A percentile compares a stretch with the other conserved stretches of the same genome.
Evolutionary conservation across 202 grass and related monocot species (phyloP).

Genomic region (Musa balbisiana): DNA sequence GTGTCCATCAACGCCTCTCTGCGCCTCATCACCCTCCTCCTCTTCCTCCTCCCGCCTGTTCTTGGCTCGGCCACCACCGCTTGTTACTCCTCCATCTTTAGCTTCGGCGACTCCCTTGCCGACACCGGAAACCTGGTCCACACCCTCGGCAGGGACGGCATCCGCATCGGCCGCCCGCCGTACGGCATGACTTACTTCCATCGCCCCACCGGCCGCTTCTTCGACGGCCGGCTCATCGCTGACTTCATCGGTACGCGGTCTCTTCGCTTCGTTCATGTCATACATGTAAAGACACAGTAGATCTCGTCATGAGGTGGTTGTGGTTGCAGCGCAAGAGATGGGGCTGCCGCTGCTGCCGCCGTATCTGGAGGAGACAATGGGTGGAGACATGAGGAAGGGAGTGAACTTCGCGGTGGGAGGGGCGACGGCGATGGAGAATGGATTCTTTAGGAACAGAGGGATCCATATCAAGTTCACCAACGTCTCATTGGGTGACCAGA

Average conservation of each 20-base stretch:
- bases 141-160: neutral
- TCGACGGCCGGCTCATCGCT: constrained; percentile 5
- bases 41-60: neutral
- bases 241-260: neutral
- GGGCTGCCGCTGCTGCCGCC: constrained; percentile 16
- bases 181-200: constrained; percentile 12
- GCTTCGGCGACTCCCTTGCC: constrained; percentile 15
- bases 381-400: neutral
- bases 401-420: constrained; percentile 9
- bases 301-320: too few species aligned
- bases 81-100: constrained; percentile 9
- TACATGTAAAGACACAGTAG: too few species aligned
- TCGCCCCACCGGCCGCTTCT: constrained; percentile 7
- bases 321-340: constrained; percentile 9
- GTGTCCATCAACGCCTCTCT: too few species aligned
- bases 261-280: too few species aligned
- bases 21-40: neutral
- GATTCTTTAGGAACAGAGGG: neutral
- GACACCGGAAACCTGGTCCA: constrained; percentile 11
- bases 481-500: neutral
- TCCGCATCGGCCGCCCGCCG: neutral
- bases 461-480: neutral
- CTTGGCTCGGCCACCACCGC: too few species aligned
- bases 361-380: neutral
- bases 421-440: neutral